These are phyloP conservation scores for Mycena vulgaris DNA, from an alignment of 768 basidiomycete species.

Conservation along the genomic window DNA sequence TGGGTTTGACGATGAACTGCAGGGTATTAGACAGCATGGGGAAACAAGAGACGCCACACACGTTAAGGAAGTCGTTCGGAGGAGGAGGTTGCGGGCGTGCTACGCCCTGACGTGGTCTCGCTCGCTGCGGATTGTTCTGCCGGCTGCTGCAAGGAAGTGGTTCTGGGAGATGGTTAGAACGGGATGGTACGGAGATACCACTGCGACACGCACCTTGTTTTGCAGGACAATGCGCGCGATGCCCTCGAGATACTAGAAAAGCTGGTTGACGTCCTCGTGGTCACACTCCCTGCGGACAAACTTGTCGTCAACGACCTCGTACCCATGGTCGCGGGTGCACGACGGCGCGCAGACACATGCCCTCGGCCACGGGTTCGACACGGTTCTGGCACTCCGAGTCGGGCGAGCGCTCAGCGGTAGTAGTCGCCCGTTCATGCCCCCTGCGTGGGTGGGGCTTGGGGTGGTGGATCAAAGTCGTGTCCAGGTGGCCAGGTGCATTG, in stretches of 20 bases:
- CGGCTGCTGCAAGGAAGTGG: too few species aligned
- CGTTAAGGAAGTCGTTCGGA: constrained; percentile 93
- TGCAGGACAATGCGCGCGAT: constrained; percentile 91
- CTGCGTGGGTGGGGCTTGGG: too few species aligned
- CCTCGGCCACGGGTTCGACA: constrained; percentile 94
- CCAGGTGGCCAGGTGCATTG: too few species aligned
- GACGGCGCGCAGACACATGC: constrained; percentile 91
- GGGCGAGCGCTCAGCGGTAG: constrained; percentile 95
- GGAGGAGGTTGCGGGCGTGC: too few species aligned
- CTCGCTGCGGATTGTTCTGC: too few species aligned
- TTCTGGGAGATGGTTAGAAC: constrained; percentile 64
- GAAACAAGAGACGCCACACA: constrained; percentile 54
- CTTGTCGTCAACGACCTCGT: constrained; percentile 95
- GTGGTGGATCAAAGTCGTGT: too few species aligned
- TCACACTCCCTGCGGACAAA: constrained; percentile 95
- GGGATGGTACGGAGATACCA: background rate
- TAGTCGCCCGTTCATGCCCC: constrained; percentile 99
- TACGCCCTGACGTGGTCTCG: too few species aligned
- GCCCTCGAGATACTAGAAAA: constrained; percentile 99
- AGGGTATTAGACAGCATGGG: constrained; percentile 27
- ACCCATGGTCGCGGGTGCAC: constrained; percentile 97
- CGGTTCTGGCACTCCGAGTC: constrained; percentile 98
- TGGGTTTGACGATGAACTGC: constrained; percentile 91
- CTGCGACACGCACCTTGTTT: constrained; percentile 78
- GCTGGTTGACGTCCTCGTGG: constrained; percentile 94